Evolutionary conservation across 805 yeast genomes (phyloP).

Genomic region (Scheffersomyces coipomensis): DNA sequence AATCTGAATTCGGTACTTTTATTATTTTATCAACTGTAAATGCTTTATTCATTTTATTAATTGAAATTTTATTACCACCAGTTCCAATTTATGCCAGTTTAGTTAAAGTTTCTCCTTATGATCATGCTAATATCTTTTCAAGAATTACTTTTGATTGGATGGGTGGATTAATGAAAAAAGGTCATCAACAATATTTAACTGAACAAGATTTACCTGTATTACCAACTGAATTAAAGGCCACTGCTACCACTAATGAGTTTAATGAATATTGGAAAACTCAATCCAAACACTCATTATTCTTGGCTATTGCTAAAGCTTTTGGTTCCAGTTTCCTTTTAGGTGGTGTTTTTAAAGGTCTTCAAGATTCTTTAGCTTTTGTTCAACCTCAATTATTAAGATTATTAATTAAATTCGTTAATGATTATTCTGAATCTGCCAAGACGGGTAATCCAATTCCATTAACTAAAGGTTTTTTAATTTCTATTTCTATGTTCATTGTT

Average conservation of each 20-base stretch:
- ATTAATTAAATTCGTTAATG: slow-evolving; percentile 31
- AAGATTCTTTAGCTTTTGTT: slow-evolving; percentile 66
- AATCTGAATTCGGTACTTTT: slow-evolving; percentile 18
- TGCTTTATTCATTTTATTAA: slow-evolving; percentile 36
- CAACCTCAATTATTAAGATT: slow-evolving; percentile 31
- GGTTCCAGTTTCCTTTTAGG: slow-evolving; percentile 71
- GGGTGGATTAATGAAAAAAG: slow-evolving; percentile 78
- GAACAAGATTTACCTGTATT: slow-evolving; percentile 75
- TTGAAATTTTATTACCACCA: slow-evolving; percentile 44
- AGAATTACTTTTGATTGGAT: slow-evolving; percentile 86
- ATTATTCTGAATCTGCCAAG: slow-evolving; percentile 33
- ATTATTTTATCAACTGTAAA: slow-evolving; percentile 35
- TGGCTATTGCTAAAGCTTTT: slow-evolving; percentile 68
- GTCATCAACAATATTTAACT: slow-evolving; percentile 57
- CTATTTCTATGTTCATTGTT: slow-evolving; percentile 69
- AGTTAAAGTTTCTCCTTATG: slow-evolving; percentile 39
- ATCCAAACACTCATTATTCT: slow-evolving; percentile 49
- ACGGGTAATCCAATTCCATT: slow-evolving; percentile 54
- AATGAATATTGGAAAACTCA: slow-evolving; percentile 62
- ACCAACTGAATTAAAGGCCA: slow-evolving; percentile 65
- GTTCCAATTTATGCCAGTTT: slow-evolving; percentile 16
- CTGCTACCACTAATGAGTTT: slow-evolving; percentile 48
- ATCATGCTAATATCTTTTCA: slow-evolving; percentile 69
- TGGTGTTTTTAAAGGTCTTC: slow-evolving; percentile 67
- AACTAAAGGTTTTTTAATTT: slow-evolving; percentile 73